phyloP scores from a whole-genome alignment of 345 rosid species.

The Citrus unshiu region DNA sequence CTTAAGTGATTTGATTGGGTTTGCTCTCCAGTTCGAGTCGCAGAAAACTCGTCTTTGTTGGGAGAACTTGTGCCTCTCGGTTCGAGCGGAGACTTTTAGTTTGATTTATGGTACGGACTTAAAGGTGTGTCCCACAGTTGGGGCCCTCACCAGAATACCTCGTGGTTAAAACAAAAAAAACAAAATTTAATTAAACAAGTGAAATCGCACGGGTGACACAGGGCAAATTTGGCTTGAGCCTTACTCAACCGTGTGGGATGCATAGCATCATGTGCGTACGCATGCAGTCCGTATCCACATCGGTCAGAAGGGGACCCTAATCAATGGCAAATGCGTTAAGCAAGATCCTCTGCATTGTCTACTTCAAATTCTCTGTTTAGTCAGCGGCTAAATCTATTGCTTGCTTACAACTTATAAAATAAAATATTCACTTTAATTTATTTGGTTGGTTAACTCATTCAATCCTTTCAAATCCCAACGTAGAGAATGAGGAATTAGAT shows the following conservation, averaged over 20 bases:
- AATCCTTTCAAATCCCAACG: conserved; percentile 27
- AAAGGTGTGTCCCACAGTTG: too few relatives aligned
- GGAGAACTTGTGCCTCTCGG: too few relatives aligned
- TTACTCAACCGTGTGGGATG: conserved; percentile 22
- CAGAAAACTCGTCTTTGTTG: too few relatives aligned
- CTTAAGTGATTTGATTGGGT: too few relatives aligned
- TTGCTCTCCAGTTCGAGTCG: too few relatives aligned
- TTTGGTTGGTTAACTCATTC: background rate
- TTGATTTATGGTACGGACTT: too few relatives aligned
- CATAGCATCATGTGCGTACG: conserved; percentile 30
- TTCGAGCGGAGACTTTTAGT: too few relatives aligned
- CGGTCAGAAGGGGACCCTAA: conserved; percentile 17
- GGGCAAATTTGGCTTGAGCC: conserved; percentile 23
- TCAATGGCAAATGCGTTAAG: conserved; percentile 49
- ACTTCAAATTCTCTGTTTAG: conserved; percentile 23
- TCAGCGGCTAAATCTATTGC: background rate
- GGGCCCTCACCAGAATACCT: too few relatives aligned
- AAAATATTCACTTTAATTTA: background rate
- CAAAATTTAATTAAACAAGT: too few relatives aligned
- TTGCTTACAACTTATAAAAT: too few relatives aligned
- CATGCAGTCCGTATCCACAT: conserved; percentile 14
- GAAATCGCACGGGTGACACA: background rate
- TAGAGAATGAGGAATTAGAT: conserved; percentile 23
- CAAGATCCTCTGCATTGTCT: conserved; percentile 48
- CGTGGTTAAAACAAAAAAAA: too few relatives aligned